These are phyloP conservation scores for Bremia lactucae DNA, from an alignment of 352 stramenopile species.

Conservation along the genomic window DNA sequence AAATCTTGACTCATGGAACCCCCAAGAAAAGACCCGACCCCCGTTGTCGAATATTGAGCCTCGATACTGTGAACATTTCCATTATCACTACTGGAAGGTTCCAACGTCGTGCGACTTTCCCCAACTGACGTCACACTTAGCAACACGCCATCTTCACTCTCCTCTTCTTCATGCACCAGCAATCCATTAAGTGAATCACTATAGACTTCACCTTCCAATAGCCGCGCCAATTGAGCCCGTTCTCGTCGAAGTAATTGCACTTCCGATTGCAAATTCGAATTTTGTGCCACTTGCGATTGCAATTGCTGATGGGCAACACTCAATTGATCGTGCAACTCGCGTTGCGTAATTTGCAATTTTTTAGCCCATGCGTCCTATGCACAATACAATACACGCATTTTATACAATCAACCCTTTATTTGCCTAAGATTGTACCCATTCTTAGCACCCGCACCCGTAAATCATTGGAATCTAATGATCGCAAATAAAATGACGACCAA, in stretches of 20 bases:
- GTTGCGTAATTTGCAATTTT: constrained; percentile 67
- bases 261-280: constrained; percentile 59
- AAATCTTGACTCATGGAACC: constrained; percentile 61
- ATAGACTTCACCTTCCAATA: constrained; percentile 70
- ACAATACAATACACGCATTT: constrained; percentile 1
- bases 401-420: neutral
- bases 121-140: constrained; percentile 53
- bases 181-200: constrained; percentile 48
- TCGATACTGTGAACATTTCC: constrained; percentile 1
- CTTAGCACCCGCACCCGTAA: constrained; percentile 64
- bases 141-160: constrained; percentile 64
- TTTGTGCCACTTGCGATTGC: constrained; percentile 58
- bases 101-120: constrained; percentile 11
- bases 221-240: constrained; percentile 35
- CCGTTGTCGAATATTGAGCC: constrained; percentile 22
- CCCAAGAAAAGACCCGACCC: constrained; percentile 31
- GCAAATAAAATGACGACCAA: constrained; percentile 79
- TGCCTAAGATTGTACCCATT: too few relatives aligned
- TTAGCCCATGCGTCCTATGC: constrained; percentile 72
- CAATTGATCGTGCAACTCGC: constrained; percentile 63
- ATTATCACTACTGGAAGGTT: constrained; percentile 1
- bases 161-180: constrained; percentile 65
- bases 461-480: constrained; percentile 72
- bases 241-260: constrained; percentile 60
- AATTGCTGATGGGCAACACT: constrained; percentile 54